Evolutionary conservation across 352 stramenopile species (phyloP).

Genomic region (Pelagophyceae sp.): DNA sequence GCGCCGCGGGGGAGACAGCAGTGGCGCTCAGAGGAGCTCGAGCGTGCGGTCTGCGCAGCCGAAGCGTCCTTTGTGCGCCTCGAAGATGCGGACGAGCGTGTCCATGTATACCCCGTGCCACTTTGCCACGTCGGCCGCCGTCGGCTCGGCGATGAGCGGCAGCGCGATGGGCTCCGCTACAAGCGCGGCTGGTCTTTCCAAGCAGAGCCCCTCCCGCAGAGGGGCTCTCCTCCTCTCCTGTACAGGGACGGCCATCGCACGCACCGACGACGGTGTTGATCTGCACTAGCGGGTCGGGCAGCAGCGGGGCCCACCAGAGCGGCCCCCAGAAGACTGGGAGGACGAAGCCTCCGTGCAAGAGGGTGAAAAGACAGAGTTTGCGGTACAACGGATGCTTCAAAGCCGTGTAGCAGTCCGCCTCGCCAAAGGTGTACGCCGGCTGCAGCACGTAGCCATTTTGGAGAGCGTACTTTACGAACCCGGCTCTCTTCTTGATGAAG

Average conservation of each 20-base stretch:
- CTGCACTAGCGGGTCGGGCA: not conserved
- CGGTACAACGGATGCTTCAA: not conserved
- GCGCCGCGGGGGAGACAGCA: too few species aligned
- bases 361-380: not conserved
- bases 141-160: not conserved
- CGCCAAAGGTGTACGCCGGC: conserved; percentile 5
- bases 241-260: too few species aligned
- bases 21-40: conserved; percentile 29
- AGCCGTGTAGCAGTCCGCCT: not conserved
- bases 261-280: conserved; percentile 1
- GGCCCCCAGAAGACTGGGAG: conserved; percentile 1
- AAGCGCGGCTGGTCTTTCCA: too few species aligned
- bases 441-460: conserved; percentile 66
- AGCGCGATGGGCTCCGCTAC: not conserved
- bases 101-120: not conserved
- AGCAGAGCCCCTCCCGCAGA: too few species aligned
- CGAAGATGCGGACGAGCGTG: not conserved
- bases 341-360: not conserved
- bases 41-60: conserved; percentile 28
- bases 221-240: too few species aligned
- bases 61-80: conserved; percentile 27
- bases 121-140: not conserved
- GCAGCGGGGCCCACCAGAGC: not conserved
- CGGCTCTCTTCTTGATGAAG: conserved; percentile 74
- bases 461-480: conserved; percentile 83